Evolutionary conservation across 108 stramenopile genomes (phyloP).

Genomic region (Asterionellopsis glacialis): DNA sequence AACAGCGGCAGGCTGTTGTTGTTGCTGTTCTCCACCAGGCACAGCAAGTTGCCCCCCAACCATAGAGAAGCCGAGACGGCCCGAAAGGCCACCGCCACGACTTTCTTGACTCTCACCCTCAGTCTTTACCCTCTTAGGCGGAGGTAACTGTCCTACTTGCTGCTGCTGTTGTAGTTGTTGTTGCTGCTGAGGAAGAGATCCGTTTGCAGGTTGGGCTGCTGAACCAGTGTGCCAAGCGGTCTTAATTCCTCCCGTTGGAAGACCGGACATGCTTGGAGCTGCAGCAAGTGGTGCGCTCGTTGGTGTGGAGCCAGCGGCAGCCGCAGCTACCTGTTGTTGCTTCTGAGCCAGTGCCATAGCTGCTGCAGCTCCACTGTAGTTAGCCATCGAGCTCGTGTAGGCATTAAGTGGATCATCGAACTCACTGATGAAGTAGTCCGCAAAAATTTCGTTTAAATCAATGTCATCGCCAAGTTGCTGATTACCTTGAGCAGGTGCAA

Average conservation of each 20-base stretch:
- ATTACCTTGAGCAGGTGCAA: background rate
- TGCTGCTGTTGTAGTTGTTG: constrained; percentile 9
- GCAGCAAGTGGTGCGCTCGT: background rate
- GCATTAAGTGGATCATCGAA: constrained; percentile 54
- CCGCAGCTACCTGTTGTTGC: constrained; percentile 10
- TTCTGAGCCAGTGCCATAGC: constrained; percentile 14
- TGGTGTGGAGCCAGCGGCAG: background rate
- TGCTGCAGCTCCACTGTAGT: constrained; percentile 24
- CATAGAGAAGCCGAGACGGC: constrained; percentile 13
- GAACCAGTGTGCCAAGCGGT: constrained; percentile 49
- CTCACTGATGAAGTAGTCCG: constrained; percentile 61
- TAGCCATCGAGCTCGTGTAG: constrained; percentile 50
- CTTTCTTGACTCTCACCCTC: background rate
- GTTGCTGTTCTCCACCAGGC: background rate
- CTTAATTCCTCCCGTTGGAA: constrained; percentile 63
- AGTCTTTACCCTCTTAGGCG: background rate
- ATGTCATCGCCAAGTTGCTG: constrained; percentile 35
- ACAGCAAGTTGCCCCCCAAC: constrained; percentile 10
- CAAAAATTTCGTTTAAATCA: constrained; percentile 68
- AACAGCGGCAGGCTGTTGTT: background rate
- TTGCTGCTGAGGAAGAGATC: constrained; percentile 13
- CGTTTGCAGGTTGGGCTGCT: constrained; percentile 14
- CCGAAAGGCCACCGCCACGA: constrained; percentile 2
- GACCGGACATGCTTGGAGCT: background rate
- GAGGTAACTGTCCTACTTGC: background rate